Evolutionary conservation across 2,329 filamentous ascomycete genomes (phyloP).

Genomic region (Lasiodiplodia gonubiensis): DNA sequence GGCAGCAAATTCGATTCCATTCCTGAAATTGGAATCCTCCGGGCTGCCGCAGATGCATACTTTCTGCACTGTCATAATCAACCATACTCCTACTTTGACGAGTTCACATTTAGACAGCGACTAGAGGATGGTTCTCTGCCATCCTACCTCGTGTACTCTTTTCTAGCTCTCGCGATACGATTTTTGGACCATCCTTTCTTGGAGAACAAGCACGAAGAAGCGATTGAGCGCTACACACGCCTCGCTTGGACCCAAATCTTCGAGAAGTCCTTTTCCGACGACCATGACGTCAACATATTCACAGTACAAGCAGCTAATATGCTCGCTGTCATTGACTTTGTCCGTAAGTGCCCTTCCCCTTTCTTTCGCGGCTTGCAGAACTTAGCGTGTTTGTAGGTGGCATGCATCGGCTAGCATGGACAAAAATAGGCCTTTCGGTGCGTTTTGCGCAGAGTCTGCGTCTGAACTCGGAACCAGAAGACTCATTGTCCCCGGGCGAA

Average conservation of each 20-base stretch:
- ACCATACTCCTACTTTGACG: constrained; percentile 48
- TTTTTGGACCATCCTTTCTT: constrained; percentile 41
- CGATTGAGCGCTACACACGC: constrained; percentile 38
- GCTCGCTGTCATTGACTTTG: constrained; percentile 48
- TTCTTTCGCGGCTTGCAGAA: neutral
- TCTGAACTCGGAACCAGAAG: constrained; percentile 42
- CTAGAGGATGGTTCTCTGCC: constrained; percentile 37
- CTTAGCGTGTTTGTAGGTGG: constrained; percentile 35
- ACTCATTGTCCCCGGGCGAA: constrained; percentile 27
- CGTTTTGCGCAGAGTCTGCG: constrained; percentile 45
- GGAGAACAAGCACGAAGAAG: constrained; percentile 35
- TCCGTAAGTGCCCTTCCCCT: constrained; percentile 37
- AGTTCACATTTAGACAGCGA: constrained; percentile 40
- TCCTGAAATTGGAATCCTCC: neutral
- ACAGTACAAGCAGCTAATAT: constrained; percentile 48
- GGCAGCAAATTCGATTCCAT: neutral
- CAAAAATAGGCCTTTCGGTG: constrained; percentile 44
- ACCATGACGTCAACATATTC: constrained; percentile 40
- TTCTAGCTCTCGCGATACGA: constrained; percentile 42
- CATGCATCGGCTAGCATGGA: constrained; percentile 43
- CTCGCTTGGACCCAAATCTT: constrained; percentile 46
- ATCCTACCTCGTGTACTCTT: constrained; percentile 40
- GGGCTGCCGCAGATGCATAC: constrained; percentile 36
- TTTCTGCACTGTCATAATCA: constrained; percentile 47
- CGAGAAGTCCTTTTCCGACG: constrained; percentile 41